Base-by-base conservation (phyloP, 495 filamentous ascomycete species). In the Penicillium pulvis region DNA sequence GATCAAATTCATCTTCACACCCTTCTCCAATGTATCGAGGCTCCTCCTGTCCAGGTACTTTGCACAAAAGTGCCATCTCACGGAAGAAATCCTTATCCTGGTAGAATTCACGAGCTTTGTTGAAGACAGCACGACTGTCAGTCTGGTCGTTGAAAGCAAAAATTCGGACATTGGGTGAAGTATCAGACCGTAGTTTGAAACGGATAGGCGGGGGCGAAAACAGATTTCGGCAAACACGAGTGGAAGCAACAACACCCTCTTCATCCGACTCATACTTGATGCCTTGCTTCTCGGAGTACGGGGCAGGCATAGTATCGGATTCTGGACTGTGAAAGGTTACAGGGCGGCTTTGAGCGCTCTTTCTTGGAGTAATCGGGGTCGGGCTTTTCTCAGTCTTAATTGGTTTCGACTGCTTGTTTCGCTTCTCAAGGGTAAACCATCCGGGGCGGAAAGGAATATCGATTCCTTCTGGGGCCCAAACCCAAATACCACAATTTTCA, bases 31-130 rank as follows among this genome's bases (percentile, higher is more conserved):
- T 11, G 26, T 59, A 64, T 8, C 62, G 55, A 3, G 51, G 44
- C 6, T 55, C 57, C 0, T 54, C 48, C 6, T 64, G 12, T 0
- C 67, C 61, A 5, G 64, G 42, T n/a, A 65, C 47, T 54, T 65
- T 58, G 46, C 65, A 71, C 2, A 54, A 45, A 2, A 74, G 57
- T 6, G 49, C 56, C 12, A 53, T 26, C 2, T 23, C 39, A 1
- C 24, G 26, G 7, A 45, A 41, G 1, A 58, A 33, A 3, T 64
- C 31, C 1, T 49, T 11, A 2, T 48, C 48, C 0, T 52, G 43
- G 33, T 62, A 72, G 51, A 70, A 70, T 3, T 61, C 55, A 10
- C 43, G 28, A 1, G 67, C 68, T 49, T 65, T 69, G 12, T 55
- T 47, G 42, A 71, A 71, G 14, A 71, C 24, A 1, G 60, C 47